These are phyloP conservation scores for Kurtzmaniella cleridarum DNA, from an alignment of 805 yeast species.

Conservation along the genomic window DNA sequence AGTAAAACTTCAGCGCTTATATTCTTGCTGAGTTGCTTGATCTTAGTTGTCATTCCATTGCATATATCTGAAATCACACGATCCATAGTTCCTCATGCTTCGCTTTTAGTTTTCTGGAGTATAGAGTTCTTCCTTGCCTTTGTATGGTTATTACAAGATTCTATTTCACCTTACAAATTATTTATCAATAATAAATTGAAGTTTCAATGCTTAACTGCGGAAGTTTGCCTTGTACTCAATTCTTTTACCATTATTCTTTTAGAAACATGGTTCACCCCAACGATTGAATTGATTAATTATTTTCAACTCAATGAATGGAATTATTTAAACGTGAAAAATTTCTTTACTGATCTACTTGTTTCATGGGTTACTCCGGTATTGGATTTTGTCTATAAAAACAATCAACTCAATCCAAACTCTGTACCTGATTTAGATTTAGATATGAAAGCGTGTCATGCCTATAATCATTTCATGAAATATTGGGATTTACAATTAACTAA, in stretches of 20 bases:
- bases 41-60: conserved; percentile 11
- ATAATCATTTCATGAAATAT: neutral
- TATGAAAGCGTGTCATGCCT: neutral
- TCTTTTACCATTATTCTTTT: conserved; percentile 13
- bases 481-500: neutral
- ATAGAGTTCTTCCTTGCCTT: conserved; percentile 1
- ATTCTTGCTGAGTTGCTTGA: neutral
- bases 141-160: conserved; percentile 15
- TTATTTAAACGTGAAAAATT: conserved; percentile 6
- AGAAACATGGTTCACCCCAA: conserved; percentile 13
- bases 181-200: conserved; percentile 4
- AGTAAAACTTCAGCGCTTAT: neutral
- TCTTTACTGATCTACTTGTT: conserved; percentile 10
- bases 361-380: conserved; percentile 12
- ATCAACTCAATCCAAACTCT: conserved; percentile 10
- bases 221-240: conserved; percentile 11
- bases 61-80: conserved; percentile 40
- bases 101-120: conserved; percentile 38
- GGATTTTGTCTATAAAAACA: conserved; percentile 8
- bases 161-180: conserved; percentile 13
- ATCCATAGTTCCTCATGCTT: conserved; percentile 30
- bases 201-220: conserved; percentile 7
- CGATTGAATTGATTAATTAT: conserved; percentile 14
- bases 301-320: conserved; percentile 10
- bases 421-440: conserved; percentile 4